Base-by-base conservation (phyloP, 768 basidiomycete species). In the Podaxis sp. region DNA sequence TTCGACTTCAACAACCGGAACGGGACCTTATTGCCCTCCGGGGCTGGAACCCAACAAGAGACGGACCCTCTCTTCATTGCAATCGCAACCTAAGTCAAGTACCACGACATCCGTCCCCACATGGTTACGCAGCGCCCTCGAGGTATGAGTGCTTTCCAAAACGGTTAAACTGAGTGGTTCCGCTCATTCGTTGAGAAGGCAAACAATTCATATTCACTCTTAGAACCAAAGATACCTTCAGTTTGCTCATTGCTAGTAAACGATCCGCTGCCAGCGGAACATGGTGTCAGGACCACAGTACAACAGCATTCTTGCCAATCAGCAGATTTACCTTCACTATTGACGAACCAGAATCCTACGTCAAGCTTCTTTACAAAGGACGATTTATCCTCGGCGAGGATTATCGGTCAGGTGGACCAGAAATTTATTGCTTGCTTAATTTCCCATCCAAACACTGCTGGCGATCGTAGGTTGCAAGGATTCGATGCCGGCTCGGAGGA, bases 341-440 rank as follows among this genome's bases (percentile, higher is more conserved):
- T 62, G 39, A 56, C 65, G 46, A 62, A 57, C 65, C 63, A 63
- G 38, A 62, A 67, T 64, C 62, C 62, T 1, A 26, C 40, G 33
- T 59, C 57, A 49, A 65, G 66, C 59, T 66, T 65, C 12, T 70
- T 73, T 56, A 67, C 67, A 15, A 70, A 82, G 65, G 74, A 77
- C 28, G 85, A 88, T 63, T 80, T 99, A 40, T 70, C 68, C 19
- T 69, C 73, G 28, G 89, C 89, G 26, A 71, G 71, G 57, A 81
- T 95, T 54, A 81, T 99, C 55, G 84, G 83, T 63, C 97, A 99
- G 71, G 86, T 99, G 51, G 97, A 99, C 73, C 74, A 79, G 64
- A 99, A 98, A 76, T 99, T 96, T 72, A 84, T 99, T 66, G 90
- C 87, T 30, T 95, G 94, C 72, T 73, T 84, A 26, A 73, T 90